Evolutionary conservation across 225 moss, liverwort and hornwort species (phyloP).

Genomic region (Bryum argenteum): DNA sequence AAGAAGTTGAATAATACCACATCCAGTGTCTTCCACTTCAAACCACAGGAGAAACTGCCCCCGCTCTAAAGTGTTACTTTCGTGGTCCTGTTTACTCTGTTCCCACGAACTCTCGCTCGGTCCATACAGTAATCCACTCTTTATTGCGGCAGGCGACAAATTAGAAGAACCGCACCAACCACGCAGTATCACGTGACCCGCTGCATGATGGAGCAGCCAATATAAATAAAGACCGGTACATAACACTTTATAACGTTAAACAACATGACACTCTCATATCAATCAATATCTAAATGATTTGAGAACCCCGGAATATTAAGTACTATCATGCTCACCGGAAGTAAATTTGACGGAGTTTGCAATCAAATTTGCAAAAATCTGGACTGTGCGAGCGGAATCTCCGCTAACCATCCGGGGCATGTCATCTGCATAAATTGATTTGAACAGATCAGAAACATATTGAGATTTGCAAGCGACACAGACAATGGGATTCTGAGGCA

Average conservation of each 20-base stretch:
- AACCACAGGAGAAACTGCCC: conserved; percentile 72
- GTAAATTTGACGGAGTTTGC: conserved; percentile 83
- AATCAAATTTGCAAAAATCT: conserved; percentile 79
- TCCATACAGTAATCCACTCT: conserved; percentile 46
- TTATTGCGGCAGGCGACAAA: conserved; percentile 40
- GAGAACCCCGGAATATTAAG: background rate
- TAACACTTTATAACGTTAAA: background rate
- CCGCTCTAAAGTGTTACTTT: conserved; percentile 29
- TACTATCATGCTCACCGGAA: conserved; percentile 41
- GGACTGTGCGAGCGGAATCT: conserved; percentile 74
- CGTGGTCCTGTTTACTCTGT: conserved; percentile 34
- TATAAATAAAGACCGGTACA: conserved; percentile 13
- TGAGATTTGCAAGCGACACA: background rate
- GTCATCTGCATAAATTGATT: conserved; percentile 51
- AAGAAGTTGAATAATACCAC: conserved; percentile 47
- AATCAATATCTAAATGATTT: background rate
- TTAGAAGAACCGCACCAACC: conserved; percentile 68
- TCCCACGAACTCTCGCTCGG: conserved; percentile 45
- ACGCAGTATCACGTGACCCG: conserved; percentile 77
- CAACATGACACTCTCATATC: background rate
- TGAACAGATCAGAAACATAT: conserved; percentile 23
- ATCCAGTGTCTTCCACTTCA: conserved; percentile 90
- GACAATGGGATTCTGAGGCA: background rate
- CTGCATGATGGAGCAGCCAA: conserved; percentile 44
- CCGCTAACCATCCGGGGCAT: conserved; percentile 64